Conservation (phyloP, 768 basidiomycete species). For the Tubosaeta brunneosetosa region DNA sequence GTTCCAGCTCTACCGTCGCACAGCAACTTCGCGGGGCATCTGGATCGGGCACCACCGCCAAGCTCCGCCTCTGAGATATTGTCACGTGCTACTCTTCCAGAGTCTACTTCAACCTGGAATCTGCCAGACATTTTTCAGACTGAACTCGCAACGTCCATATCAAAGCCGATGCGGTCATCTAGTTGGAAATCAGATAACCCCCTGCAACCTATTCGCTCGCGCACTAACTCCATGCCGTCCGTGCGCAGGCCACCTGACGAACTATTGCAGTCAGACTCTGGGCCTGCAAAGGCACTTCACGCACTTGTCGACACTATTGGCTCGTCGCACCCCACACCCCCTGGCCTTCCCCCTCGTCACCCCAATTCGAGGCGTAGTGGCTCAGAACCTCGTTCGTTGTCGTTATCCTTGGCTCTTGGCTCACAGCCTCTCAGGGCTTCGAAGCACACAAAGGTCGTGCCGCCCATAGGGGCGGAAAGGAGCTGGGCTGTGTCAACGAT, state of each 20-base stretch:
- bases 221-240: slow-evolving; percentile 12
- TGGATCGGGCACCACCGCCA: slow-evolving; percentile 3
- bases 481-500: slow-evolving; percentile 18
- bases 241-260: slow-evolving; percentile 16
- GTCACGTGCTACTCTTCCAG: slow-evolving; percentile 8
- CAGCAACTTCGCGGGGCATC: slow-evolving; percentile 4
- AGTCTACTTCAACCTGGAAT: slow-evolving; percentile 11
- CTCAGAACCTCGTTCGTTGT: slow-evolving; percentile 14
- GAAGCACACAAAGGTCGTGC: slow-evolving; percentile 18
- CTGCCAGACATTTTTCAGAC: slow-evolving; percentile 1
- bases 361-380: slow-evolving; percentile 7
- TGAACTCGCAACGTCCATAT: slow-evolving; percentile 1
- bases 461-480: slow-evolving; percentile 31
- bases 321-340: slow-evolving; percentile 13
- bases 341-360: slow-evolving; percentile 16
- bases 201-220: slow-evolving; percentile 14
- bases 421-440: slow-evolving; percentile 23
- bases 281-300: slow-evolving; percentile 1
- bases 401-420: slow-evolving; percentile 22
- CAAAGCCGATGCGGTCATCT: slow-evolving; percentile 1
- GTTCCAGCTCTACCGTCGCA: slow-evolving; percentile 1
- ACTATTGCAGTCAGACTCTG: slow-evolving; percentile 18
- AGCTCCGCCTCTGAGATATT: slow-evolving; percentile 3
- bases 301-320: background rate
- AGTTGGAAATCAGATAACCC: slow-evolving; percentile 20